Conservation (phyloP, 2,329 filamentous ascomycete species). For the Sporothrix euskadiensis region DNA sequence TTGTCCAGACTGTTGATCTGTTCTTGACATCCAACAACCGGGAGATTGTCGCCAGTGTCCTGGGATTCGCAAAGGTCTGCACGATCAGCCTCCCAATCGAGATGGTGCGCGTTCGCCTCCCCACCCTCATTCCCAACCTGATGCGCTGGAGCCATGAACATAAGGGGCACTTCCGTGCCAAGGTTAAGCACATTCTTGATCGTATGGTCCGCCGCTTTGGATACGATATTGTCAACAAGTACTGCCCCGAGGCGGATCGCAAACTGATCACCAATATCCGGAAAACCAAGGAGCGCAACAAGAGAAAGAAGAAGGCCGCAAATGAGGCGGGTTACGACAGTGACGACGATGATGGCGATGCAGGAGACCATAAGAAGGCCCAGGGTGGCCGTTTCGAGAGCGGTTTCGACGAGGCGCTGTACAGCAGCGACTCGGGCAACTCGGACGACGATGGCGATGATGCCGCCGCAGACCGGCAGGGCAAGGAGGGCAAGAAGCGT, state of each 20-base stretch:
- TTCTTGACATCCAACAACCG: constrained; percentile 96
- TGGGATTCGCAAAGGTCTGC: constrained; percentile 96
- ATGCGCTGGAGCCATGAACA: constrained; percentile 98
- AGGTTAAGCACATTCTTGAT: constrained; percentile 97
- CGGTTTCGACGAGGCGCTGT: constrained; percentile 94
- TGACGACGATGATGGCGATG: constrained; percentile 55
- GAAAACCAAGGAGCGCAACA: constrained; percentile 87
- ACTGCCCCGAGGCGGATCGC: constrained; percentile 80
- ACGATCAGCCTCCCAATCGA: constrained; percentile 80
- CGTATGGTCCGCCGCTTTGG: constrained; percentile 91
- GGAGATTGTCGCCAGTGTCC: constrained; percentile 90
- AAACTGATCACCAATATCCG: constrained; percentile 94
- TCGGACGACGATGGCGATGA: constrained; percentile 46
- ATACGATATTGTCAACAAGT: constrained; percentile 72
- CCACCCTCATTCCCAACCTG: constrained; percentile 79
- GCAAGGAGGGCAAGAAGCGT: constrained; percentile 43
- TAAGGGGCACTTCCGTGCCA: constrained; percentile 93
- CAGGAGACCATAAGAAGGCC: constrained; percentile 48
- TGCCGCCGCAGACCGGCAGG: constrained; percentile 34
- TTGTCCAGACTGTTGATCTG: constrained; percentile 92
- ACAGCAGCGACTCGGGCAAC: constrained; percentile 66
- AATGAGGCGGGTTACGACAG: constrained; percentile 50
- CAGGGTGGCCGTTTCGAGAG: constrained; percentile 73
- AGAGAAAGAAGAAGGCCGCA: constrained; percentile 78
- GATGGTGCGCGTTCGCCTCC: constrained; percentile 75